phyloP scores from a whole-genome alignment of 805 yeast genomes.

The Spathaspora gorwiae region DNA sequence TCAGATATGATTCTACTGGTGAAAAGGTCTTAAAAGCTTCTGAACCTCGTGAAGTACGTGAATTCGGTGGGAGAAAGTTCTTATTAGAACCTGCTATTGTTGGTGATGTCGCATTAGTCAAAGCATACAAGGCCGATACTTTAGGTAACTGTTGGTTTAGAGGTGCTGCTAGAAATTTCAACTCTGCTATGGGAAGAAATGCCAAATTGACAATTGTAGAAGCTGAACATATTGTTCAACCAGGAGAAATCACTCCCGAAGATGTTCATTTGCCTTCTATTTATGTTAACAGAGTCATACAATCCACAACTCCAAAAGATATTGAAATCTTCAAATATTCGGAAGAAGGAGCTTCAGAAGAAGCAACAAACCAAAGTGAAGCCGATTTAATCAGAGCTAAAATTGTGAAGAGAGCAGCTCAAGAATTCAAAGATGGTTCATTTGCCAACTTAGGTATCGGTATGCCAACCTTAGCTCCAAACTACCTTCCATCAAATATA shows the following conservation, averaged over 20 bases:
- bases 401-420: conserved; percentile 42
- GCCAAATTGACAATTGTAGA: conserved; percentile 46
- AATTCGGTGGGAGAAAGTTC: conserved; percentile 39
- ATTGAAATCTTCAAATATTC: conserved; percentile 34
- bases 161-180: conserved; percentile 45
- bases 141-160: conserved; percentile 46
- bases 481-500: conserved; percentile 29
- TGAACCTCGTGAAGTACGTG: conserved; percentile 39
- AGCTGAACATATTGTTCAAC: conserved; percentile 46
- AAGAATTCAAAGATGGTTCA: conserved; percentile 41
- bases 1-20: conserved; percentile 32
- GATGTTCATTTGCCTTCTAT: conserved; percentile 46
- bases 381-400: conserved; percentile 21
- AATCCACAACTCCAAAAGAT: conserved; percentile 39
- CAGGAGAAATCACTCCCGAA: conserved; percentile 41
- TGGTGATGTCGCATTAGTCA: conserved; percentile 48
- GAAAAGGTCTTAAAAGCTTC: conserved; percentile 30
- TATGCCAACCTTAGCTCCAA: conserved; percentile 47
- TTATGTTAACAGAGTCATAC: conserved; percentile 37
- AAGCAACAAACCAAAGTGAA: conserved; percentile 7
- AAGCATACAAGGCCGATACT: conserved; percentile 45
- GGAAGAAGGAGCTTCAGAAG: conserved; percentile 4
- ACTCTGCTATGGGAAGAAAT: conserved; percentile 41
- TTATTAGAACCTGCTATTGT: conserved; percentile 39
- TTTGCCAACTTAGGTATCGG: conserved; percentile 48